A percentile compares a stretch with the other conserved stretches of the same genome.
These are phyloP conservation scores for Byssochlamys sp. DNA, from an alignment of 2,329 filamentous ascomycete species.

Conservation along the genomic window DNA sequence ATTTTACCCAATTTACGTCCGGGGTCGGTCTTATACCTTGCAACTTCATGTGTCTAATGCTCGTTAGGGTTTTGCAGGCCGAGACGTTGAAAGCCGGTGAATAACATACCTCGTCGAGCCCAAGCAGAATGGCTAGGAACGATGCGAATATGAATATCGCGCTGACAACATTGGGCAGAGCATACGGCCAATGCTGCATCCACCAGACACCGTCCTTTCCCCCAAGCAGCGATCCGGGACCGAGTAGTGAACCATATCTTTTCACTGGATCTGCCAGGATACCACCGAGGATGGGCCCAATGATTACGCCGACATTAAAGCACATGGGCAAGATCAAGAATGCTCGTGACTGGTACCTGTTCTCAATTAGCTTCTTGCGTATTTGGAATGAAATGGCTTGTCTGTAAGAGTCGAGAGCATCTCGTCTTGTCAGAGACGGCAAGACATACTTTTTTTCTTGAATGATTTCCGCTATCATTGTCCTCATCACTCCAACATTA, in stretches of 20 bases:
- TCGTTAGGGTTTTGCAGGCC: background rate
- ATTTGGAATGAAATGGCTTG: background rate
- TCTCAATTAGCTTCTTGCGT: background rate
- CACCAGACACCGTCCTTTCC: conserved; percentile 51
- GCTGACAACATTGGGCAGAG: conserved; percentile 59
- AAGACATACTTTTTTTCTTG: conserved; percentile 52
- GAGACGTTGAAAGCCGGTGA: background rate
- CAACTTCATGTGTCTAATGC: conserved; percentile 26
- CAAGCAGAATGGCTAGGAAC: conserved; percentile 49
- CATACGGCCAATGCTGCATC: conserved; percentile 59
- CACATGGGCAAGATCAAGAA: conserved; percentile 58
- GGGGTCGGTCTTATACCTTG: conserved; percentile 32
- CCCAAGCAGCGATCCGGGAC: conserved; percentile 47
- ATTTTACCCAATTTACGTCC: conserved; percentile 30
- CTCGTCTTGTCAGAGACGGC: background rate
- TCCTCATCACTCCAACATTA: conserved; percentile 65
- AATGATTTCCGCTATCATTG: conserved; percentile 64
- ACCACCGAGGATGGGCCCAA: conserved; percentile 54
- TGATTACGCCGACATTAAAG: conserved; percentile 56
- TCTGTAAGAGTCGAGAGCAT: background rate
- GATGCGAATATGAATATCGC: conserved; percentile 50
- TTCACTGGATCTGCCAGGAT: conserved; percentile 57
- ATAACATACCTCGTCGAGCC: conserved; percentile 52
- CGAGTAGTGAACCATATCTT: conserved; percentile 55
- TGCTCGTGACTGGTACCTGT: conserved; percentile 42